Base-by-base conservation (phyloP, 331 rosid species). In the Quercus phellos region DNA sequence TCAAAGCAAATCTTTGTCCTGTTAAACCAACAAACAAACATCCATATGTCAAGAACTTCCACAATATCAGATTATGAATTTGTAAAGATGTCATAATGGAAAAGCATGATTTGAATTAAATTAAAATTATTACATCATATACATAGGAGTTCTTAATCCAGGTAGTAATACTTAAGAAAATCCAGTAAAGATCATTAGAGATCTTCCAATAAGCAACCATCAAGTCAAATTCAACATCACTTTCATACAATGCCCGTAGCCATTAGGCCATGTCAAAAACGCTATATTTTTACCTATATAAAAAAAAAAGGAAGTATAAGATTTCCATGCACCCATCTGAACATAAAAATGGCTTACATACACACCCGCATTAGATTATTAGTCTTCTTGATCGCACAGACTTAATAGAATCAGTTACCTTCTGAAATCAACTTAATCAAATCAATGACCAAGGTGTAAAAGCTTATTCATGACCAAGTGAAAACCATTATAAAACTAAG, bases 1-100 rank as follows among this genome's bases (percentile, higher is more conserved):
- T 89, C 83, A 94, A 87, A 32, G 98, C 98, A 92, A 94, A 92
- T 88, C 96, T 86, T 91, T 94, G 99, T 83, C 99, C 97, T 92
- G 90, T 54, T 70, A 79, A 72, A 67, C 66, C 63, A 74, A 68
- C 14, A 46, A 4, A 29, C 74, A 53, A 21, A 71, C 66, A 63
- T 26, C 77, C 71, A 17, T 70, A 46, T 72, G 46, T 22, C 11
- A 9, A 74, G 55, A 22, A 51, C 21, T 64, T 78, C 53, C 21
- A 16, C n/a, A 6, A 38, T 34, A 46, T 58, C 61, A 74, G 69
- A 24, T 26, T 24, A 5, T 2, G 18, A 5, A 59, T 59, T 59
- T 11, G 35, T 7, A 12, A 12, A 59, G 16, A 59, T 10, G 67
- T n/a, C 67, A 59, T 24, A 59, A 59, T 59, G 30, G n/a, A 2